Percentiles rank a stretch among this genome's conserved stretches.
Conservation (phyloP, 1,284 basidiomycete species). For the Ustilago cynodontis region DNA sequence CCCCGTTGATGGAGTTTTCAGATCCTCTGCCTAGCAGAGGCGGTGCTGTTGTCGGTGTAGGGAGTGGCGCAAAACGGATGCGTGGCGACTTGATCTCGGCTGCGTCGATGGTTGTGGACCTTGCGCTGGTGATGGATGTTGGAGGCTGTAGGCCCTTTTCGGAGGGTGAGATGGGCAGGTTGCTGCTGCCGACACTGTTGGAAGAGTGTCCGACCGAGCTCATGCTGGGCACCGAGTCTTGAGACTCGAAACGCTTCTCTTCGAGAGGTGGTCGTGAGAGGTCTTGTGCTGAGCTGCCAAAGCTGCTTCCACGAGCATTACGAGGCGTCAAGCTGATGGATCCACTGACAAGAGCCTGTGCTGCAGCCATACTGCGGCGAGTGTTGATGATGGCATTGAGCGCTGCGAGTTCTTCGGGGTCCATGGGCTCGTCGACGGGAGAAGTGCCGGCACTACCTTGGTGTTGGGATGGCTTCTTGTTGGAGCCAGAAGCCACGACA, state of each 20-base stretch:
- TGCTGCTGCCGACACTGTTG: slow-evolving; percentile 39
- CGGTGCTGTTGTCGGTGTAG: slow-evolving; percentile 31
- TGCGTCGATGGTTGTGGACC: slow-evolving; percentile 17
- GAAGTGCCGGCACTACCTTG: slow-evolving; percentile 17
- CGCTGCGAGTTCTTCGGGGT: slow-evolving; percentile 66
- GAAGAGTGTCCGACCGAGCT: slow-evolving; percentile 43
- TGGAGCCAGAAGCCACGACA: background rate
- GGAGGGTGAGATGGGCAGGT: slow-evolving; percentile 17
- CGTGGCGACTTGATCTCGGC: slow-evolving; percentile 39
- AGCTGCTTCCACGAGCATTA: slow-evolving; percentile 28
- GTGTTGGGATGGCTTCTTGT: slow-evolving; percentile 6
- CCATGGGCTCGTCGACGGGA: slow-evolving; percentile 53
- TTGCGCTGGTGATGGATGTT: slow-evolving; percentile 1
- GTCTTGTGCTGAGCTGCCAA: slow-evolving; percentile 35
- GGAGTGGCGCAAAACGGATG: slow-evolving; percentile 59
- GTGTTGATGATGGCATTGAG: slow-evolving; percentile 70
- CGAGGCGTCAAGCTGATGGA: slow-evolving; percentile 32
- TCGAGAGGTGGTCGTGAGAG: slow-evolving; percentile 33
- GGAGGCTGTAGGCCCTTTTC: slow-evolving; percentile 17
- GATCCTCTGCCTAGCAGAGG: slow-evolving; percentile 9
- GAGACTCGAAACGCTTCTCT: slow-evolving; percentile 40
- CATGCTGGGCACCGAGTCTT: slow-evolving; percentile 50
- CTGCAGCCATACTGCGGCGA: slow-evolving; percentile 65
- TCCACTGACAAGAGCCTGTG: slow-evolving; percentile 64
- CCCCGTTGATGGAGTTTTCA: slow-evolving; percentile 7